These are phyloP conservation scores for Claviceps sp. DNA, from an alignment of 2,329 filamentous ascomycete genomes.

Conservation along the genomic window DNA sequence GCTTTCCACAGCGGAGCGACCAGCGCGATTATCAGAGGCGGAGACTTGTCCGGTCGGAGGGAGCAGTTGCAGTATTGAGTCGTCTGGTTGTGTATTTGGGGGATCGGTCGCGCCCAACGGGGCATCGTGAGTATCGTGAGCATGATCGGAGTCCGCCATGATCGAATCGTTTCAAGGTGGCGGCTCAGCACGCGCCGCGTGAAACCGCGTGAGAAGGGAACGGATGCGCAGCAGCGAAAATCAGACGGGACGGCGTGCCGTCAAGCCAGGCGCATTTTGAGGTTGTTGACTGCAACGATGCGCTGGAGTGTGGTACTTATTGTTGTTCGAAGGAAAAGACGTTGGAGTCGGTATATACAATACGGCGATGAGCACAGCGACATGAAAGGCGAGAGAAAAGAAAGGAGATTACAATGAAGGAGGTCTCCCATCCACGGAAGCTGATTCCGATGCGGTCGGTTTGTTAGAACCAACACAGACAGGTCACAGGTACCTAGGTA, in stretches of 20 bases:
- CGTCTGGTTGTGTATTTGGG: slow-evolving; percentile 5
- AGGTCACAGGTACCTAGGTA: too few species aligned
- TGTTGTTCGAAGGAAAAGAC: not conserved
- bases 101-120: not conserved
- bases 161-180: not conserved
- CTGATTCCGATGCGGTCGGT: too few species aligned
- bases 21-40: not conserved
- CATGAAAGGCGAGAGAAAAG: not conserved
- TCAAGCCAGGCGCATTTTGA: slow-evolving; percentile 25
- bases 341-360: not conserved
- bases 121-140: not conserved
- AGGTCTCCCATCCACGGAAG: too few species aligned
- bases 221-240: slow-evolving; percentile 8
- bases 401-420: too few species aligned
- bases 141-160: slow-evolving; percentile 1
- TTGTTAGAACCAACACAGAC: too few species aligned
- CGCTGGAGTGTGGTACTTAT: not conserved
- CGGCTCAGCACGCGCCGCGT: slow-evolving; percentile 14
- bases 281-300: not conserved
- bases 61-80: slow-evolving; percentile 6
- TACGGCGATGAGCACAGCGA: not conserved
- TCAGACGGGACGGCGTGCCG: slow-evolving; percentile 14
- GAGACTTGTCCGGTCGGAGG: slow-evolving; percentile 10
- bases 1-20: slow-evolving; percentile 15
- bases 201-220: slow-evolving; percentile 11